Evolutionary conservation across 2,329 filamentous ascomycete genomes (phyloP), one percentile per base, ranked within the genome.

Genomic region (Sclerotinia spermophila): DNA sequence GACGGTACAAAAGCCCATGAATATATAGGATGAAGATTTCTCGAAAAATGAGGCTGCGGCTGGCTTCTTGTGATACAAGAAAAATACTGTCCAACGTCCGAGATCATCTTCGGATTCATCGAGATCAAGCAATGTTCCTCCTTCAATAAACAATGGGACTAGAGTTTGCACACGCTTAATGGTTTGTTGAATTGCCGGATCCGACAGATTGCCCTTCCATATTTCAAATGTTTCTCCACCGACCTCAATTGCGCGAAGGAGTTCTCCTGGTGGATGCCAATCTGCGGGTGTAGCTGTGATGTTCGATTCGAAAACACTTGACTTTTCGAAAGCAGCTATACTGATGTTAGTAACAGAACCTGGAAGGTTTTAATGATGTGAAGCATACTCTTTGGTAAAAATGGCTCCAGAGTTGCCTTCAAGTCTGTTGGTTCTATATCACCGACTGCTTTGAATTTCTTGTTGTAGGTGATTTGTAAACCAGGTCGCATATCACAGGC

Each of bases 51-150:
- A 77, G 2, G 80, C 68, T 2, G 58, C 6, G 21, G 78, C 75
- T 6, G 82, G 81, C 72, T 86, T 86, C 78, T 91, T 91, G 76
- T 90, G 87, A 80, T 91, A 95, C 70, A 97, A 84, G 75, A 97
- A 89, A 82, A 94, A 98, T n/a, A 98, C 82, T 0, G 92, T 94
- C 96, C 96, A 99, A 76, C 95, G 87, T 72, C 94, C 87, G 30
- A 90, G 81, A 0, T 89, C 90, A 85, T 88, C 90, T 73, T 94
- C 65, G 0, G 90, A 86, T 67, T 92, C 86, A 53, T 94, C 89
- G 3, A 90, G 83, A 24, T 87, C 73, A 60, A 97, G 89, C 51
- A 88, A 88, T 6, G 89, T 92, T n/a, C 94, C 96, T 40, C 93
- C 96, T 80, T 99, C 96, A 73, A 99, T 97, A 80, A 94, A 96